Evolutionary conservation across 306 rosid genomes (phyloP).

Genomic region (Medicago ruthenica): DNA sequence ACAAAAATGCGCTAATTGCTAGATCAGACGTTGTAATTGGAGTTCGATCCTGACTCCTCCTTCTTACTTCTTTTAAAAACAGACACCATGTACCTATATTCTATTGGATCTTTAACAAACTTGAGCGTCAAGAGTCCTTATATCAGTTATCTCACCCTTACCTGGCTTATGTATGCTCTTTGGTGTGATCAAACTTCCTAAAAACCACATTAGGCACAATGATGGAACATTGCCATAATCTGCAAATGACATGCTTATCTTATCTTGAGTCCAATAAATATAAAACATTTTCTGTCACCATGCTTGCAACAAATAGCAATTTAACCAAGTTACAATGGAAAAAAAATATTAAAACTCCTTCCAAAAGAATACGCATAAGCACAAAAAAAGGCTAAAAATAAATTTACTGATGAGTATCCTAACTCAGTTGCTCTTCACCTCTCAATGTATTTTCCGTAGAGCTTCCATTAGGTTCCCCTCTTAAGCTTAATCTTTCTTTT

Average conservation of each 20-base stretch:
- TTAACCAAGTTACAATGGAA: slow-evolving; percentile 3
- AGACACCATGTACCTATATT: too few relatives aligned
- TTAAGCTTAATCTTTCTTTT: slow-evolving; percentile 43
- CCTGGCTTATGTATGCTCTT: too few relatives aligned
- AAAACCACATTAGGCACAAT: neutral
- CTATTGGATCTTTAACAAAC: too few relatives aligned
- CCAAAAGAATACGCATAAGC: slow-evolving; percentile 31
- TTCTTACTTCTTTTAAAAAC: too few relatives aligned
- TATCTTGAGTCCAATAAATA: slow-evolving; percentile 2
- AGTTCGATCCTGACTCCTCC: too few relatives aligned
- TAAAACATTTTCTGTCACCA: neutral
- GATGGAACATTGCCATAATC: neutral
- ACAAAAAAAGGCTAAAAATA: neutral
- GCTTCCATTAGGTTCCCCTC: neutral
- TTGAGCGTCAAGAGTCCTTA: too few relatives aligned
- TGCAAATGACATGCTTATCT: slow-evolving; percentile 12
- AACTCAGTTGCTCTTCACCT: slow-evolving; percentile 4
- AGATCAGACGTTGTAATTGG: too few relatives aligned
- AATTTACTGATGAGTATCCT: slow-evolving; percentile 13
- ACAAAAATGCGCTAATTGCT: too few relatives aligned
- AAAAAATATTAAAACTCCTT: neutral
- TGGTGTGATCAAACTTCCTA: too few relatives aligned
- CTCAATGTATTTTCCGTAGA: slow-evolving; percentile 25
- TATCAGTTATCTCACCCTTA: too few relatives aligned
- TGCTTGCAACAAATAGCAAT: slow-evolving; percentile 25